These are phyloP conservation scores for Silene conica DNA, from an alignment of 148 eudicot genomes.

Conservation along the genomic window DNA sequence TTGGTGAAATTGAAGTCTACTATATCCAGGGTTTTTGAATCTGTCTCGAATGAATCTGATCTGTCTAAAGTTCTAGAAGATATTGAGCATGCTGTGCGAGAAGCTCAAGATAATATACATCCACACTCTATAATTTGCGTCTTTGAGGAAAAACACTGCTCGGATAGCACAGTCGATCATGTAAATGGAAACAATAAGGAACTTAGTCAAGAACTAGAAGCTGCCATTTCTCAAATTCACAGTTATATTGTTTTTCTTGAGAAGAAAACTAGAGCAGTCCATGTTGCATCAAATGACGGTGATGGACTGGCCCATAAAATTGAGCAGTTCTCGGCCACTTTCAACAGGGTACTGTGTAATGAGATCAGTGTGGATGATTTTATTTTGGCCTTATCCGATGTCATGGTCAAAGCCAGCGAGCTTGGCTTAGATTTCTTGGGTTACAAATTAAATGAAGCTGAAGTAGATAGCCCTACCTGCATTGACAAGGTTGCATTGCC, in stretches of 20 bases:
- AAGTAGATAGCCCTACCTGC: conserved; percentile 66
- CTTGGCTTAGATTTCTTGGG: conserved; percentile 56
- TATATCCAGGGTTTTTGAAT: conserved; percentile 50
- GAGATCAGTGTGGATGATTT: conserved; percentile 46
- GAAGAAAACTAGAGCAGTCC: conserved; percentile 38
- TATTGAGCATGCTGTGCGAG: conserved; percentile 48
- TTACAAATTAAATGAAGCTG: conserved; percentile 48
- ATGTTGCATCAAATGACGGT: conserved; percentile 31
- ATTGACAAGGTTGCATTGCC: conserved; percentile 91
- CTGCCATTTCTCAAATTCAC: conserved; percentile 57
- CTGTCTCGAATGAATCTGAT: conserved; percentile 54
- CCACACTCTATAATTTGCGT: conserved; percentile 33
- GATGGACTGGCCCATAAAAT: conserved; percentile 14
- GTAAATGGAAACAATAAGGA: conserved; percentile 21
- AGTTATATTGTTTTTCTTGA: conserved; percentile 54
- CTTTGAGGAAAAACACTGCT: conserved; percentile 35
- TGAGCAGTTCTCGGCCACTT: conserved; percentile 49
- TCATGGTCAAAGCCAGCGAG: conserved; percentile 52
- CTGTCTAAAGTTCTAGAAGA: conserved; percentile 48
- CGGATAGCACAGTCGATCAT: neutral
- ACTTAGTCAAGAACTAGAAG: conserved; percentile 39
- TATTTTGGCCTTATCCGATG: conserved; percentile 63
- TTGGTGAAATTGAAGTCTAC: conserved; percentile 52
- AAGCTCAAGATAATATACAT: conserved; percentile 35
- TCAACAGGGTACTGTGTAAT: conserved; percentile 40